Conservation (phyloP, 805 yeast species). For the Wickerhamomyces chambardii region DNA sequence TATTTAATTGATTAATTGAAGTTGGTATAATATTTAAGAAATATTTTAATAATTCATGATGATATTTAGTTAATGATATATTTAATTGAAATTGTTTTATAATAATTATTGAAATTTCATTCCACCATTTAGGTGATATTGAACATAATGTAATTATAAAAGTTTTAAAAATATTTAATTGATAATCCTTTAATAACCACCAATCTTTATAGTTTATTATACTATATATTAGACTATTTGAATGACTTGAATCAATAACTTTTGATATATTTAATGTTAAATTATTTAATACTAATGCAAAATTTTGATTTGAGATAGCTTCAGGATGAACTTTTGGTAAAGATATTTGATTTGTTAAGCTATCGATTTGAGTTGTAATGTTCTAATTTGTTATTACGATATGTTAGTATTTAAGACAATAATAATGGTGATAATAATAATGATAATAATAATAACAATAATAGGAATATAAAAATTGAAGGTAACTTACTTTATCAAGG, state of each 20-base stretch:
- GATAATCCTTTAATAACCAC: slow-evolving; percentile 37
- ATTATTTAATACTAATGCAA: slow-evolving; percentile 44
- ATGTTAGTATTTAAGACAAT: slow-evolving; percentile 14
- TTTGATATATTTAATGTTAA: slow-evolving; percentile 59
- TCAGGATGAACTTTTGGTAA: slow-evolving; percentile 45
- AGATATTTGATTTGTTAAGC: slow-evolving; percentile 49
- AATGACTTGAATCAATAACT: slow-evolving; percentile 45
- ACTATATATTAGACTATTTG: slow-evolving; percentile 47
- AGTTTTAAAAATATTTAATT: slow-evolving; percentile 50
- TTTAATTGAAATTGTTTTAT: slow-evolving; percentile 46
- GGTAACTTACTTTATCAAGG: slow-evolving; percentile 49
- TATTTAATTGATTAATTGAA: slow-evolving; percentile 55
- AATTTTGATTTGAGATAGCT: slow-evolving; percentile 41
- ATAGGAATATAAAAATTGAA: neutral
- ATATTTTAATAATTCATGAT: slow-evolving; percentile 58
- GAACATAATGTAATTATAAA: slow-evolving; percentile 76
- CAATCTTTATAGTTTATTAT: slow-evolving; percentile 54
- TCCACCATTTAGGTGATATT: slow-evolving; percentile 84
- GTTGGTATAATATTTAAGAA: slow-evolving; percentile 77
- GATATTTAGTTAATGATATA: slow-evolving; percentile 27
- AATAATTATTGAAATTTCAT: slow-evolving; percentile 67
- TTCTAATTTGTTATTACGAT: slow-evolving; percentile 16
- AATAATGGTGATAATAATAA: slow-evolving; percentile 1
- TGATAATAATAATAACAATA: neutral
- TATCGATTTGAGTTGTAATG: slow-evolving; percentile 47